These are phyloP conservation scores for Diaporthe caulivora DNA, from an alignment of 2,329 filamentous ascomycete genomes.

Conservation along the genomic window DNA sequence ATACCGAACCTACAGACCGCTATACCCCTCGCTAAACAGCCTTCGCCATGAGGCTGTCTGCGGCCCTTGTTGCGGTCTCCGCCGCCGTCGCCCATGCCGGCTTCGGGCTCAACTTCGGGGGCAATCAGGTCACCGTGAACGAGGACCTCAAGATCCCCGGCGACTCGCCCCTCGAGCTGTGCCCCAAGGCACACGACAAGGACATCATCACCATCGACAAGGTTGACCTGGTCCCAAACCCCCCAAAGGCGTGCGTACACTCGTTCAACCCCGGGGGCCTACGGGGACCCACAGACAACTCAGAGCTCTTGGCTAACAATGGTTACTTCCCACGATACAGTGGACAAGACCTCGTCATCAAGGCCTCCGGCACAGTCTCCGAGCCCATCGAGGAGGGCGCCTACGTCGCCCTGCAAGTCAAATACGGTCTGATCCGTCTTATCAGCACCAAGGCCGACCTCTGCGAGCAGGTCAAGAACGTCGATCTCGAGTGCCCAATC, in stretches of 20 bases:
- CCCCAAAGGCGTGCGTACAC: slow-evolving; percentile 81
- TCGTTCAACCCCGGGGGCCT: background rate
- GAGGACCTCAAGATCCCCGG: slow-evolving; percentile 79
- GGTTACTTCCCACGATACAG: slow-evolving; percentile 58
- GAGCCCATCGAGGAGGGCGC: slow-evolving; percentile 82
- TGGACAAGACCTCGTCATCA: slow-evolving; percentile 82
- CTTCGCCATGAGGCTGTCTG: slow-evolving; percentile 56
- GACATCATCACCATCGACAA: slow-evolving; percentile 82
- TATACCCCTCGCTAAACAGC: background rate
- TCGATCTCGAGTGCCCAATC: slow-evolving; percentile 90
- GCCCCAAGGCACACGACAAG: slow-evolving; percentile 71
- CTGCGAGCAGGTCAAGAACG: slow-evolving; percentile 89
- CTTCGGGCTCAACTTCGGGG: slow-evolving; percentile 59
- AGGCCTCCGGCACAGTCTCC: slow-evolving; percentile 80
- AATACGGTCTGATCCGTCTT: slow-evolving; percentile 93
- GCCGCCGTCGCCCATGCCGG: slow-evolving; percentile 58
- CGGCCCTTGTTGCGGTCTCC: slow-evolving; percentile 59
- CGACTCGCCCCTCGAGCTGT: slow-evolving; percentile 87
- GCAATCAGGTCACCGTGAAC: slow-evolving; percentile 60
- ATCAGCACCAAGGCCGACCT: slow-evolving; percentile 85
- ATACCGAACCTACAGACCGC: background rate
- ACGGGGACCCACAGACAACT: slow-evolving; percentile 9
- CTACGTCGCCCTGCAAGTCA: slow-evolving; percentile 86
- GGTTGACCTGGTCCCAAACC: slow-evolving; percentile 88
- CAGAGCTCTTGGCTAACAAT: slow-evolving; percentile 18